These are phyloP conservation scores for Cercospora berteroae DNA, from an alignment of 2,329 filamentous ascomycete genomes.

Conservation along the genomic window DNA sequence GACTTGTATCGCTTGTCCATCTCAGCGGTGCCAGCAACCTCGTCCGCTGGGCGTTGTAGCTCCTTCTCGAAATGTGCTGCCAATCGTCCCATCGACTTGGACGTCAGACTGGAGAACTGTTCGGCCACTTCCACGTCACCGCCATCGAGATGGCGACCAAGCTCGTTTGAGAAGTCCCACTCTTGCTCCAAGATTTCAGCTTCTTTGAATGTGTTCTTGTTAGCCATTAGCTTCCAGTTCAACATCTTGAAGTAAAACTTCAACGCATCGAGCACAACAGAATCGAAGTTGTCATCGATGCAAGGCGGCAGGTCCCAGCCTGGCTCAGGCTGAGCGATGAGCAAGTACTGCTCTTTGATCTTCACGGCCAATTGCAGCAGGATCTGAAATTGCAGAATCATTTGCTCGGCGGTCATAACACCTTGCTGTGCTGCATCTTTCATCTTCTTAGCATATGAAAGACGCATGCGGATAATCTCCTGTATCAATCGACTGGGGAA, in stretches of 20 bases:
- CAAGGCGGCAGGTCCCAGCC: constrained; percentile 95
- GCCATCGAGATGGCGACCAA: constrained; percentile 84
- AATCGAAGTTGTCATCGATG: constrained; percentile 94
- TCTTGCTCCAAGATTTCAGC: constrained; percentile 96
- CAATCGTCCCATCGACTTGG: constrained; percentile 84
- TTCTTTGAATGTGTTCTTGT: constrained; percentile 99
- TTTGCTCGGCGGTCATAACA: constrained; percentile 91
- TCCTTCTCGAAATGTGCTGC: constrained; percentile 91
- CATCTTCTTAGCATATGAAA: constrained; percentile 91
- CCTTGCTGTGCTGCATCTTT: constrained; percentile 92
- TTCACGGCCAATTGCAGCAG: constrained; percentile 85
- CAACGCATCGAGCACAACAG: constrained; percentile 84
- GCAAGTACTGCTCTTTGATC: constrained; percentile 85
- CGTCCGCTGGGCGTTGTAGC: constrained; percentile 77
- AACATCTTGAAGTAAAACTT: constrained; percentile 99
- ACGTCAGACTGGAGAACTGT: constrained; percentile 91
- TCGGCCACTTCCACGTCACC: constrained; percentile 96
- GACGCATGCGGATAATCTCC: constrained; percentile 88
- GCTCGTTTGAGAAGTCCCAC: constrained; percentile 95
- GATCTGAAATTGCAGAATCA: constrained; percentile 95
- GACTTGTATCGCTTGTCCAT: constrained; percentile 98
- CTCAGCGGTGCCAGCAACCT: constrained; percentile 67
- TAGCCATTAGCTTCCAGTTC: constrained; percentile 94
- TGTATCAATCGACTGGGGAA: constrained; percentile 94
- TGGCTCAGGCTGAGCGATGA: constrained; percentile 79